A percentile compares a stretch with the other conserved stretches of the same genome.
These are phyloP conservation scores for Trametes cingulata DNA, from an alignment of 768 basidiomycete species.

Conservation along the genomic window DNA sequence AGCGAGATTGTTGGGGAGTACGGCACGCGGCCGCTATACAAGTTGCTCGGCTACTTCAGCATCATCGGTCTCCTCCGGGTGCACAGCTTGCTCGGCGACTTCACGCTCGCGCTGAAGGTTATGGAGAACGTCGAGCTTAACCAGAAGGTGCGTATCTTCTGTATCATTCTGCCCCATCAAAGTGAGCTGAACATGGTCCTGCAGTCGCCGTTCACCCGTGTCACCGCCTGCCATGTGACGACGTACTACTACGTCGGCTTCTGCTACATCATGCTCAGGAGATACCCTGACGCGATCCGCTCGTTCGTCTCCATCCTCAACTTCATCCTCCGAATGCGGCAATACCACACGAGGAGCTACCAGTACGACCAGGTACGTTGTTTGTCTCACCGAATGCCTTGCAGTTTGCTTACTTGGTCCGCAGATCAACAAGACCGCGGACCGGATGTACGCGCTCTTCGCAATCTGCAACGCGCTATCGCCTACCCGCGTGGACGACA, in stretches of 20 bases:
- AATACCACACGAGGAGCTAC: slow-evolving; percentile 95
- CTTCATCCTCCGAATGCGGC: slow-evolving; percentile 94
- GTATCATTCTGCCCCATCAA: neutral
- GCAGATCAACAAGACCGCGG: slow-evolving; percentile 95
- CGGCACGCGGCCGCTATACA: slow-evolving; percentile 85
- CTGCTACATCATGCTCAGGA: slow-evolving; percentile 92
- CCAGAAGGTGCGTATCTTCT: slow-evolving; percentile 61
- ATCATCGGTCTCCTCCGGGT: slow-evolving; percentile 94
- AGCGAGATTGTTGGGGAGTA: slow-evolving; percentile 92
- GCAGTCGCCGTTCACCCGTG: slow-evolving; percentile 87
- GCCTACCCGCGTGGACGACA: slow-evolving; percentile 91
- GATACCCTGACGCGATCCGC: slow-evolving; percentile 94
- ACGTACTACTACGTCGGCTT: slow-evolving; percentile 96
- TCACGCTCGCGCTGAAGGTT: slow-evolving; percentile 90
- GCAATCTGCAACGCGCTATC: slow-evolving; percentile 93
- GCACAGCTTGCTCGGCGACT: slow-evolving; percentile 94
- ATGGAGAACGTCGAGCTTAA: slow-evolving; percentile 93
- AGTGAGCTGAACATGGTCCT: neutral
- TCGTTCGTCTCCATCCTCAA: slow-evolving; percentile 91
- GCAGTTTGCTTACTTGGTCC: neutral
- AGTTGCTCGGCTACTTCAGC: slow-evolving; percentile 96
- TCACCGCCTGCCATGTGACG: slow-evolving; percentile 95
- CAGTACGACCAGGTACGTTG: slow-evolving; percentile 86
- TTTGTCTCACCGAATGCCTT: neutral
- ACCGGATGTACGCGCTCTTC: slow-evolving; percentile 96